Evolutionary conservation across 2,329 filamentous ascomycete species (phyloP).

Genomic region (Fusarium sp.): DNA sequence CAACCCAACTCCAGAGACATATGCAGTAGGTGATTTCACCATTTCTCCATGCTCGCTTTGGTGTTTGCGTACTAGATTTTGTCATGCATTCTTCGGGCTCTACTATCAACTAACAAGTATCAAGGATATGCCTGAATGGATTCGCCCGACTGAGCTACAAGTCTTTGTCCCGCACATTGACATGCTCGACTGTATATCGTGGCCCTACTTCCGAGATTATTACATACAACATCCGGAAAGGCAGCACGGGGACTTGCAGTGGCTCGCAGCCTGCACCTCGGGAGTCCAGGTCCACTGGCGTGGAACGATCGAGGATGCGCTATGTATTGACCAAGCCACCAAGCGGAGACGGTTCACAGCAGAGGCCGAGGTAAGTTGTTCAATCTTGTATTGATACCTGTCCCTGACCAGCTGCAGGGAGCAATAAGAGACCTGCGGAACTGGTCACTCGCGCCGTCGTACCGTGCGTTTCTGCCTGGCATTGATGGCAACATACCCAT

Average conservation of each 20-base stretch:
- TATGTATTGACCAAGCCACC: background rate
- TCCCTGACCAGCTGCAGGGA: background rate
- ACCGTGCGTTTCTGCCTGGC: conserved; percentile 13
- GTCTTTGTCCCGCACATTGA: conserved; percentile 18
- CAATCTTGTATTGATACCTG: accelerated
- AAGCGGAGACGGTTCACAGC: background rate
- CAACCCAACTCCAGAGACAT: conserved; percentile 15
- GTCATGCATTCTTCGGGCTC: background rate
- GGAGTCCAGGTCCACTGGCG: background rate
- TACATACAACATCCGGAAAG: conserved; percentile 11
- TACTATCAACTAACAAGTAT: background rate
- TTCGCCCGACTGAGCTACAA: conserved; percentile 17
- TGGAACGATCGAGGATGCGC: conserved; percentile 5
- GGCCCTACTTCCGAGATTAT: conserved; percentile 16
- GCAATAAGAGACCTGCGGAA: background rate
- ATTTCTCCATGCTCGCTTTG: background rate
- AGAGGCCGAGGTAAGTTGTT: conserved; percentile 14
- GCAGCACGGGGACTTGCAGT: conserved; percentile 20
- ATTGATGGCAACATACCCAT: conserved; percentile 29
- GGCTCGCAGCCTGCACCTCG: conserved; percentile 11
- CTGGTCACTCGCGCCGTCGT: conserved; percentile 26
- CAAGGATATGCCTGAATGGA: conserved; percentile 19
- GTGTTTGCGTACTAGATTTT: background rate
- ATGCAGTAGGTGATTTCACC: conserved; percentile 3
- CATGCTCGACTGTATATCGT: conserved; percentile 23